phyloP scores from a whole-genome alignment of 2,329 filamentous ascomycete species.

The Achaetomium macrosporum region DNA sequence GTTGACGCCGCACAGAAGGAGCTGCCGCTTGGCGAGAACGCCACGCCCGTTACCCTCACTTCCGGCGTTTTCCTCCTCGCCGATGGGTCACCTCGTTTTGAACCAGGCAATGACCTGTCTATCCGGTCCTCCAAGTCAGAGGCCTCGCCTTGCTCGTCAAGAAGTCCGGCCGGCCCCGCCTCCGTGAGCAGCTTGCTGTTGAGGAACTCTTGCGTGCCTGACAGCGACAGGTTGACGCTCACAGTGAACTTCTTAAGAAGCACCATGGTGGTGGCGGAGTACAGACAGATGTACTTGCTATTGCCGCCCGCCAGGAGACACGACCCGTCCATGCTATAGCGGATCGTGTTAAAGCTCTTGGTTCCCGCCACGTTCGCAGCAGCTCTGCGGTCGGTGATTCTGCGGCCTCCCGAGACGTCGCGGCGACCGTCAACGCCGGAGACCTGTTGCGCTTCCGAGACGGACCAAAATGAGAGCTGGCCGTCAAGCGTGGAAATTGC shows the following conservation, averaged over 20 bases:
- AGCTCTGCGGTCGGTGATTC: conserved; percentile 78
- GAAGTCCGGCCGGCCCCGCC: conserved; percentile 74
- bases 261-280: conserved; percentile 88
- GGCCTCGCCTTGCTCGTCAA: conserved; percentile 82
- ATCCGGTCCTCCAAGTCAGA: conserved; percentile 83
- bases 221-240: conserved; percentile 89
- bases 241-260: conserved; percentile 93
- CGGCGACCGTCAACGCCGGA: conserved; percentile 82
- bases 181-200: conserved; percentile 91
- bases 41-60: conserved; percentile 76
- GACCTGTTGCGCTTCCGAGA: conserved; percentile 80
- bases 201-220: conserved; percentile 93
- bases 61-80: conserved; percentile 70
- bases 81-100: conserved; percentile 79
- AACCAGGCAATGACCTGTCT: conserved; percentile 74
- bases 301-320: conserved; percentile 88
- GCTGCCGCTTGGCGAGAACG: conserved; percentile 82
- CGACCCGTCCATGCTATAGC: conserved; percentile 86
- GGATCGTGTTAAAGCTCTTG: conserved; percentile 82
- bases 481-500: conserved; percentile 91
- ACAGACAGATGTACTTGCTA: conserved; percentile 97
- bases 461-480: conserved; percentile 90
- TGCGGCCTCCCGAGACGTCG: conserved; percentile 89
- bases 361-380: conserved; percentile 87
- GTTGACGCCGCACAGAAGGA: conserved; percentile 94